Evolutionary conservation across 2,329 filamentous ascomycete genomes (phyloP).

Genomic region (Cercospora sesami): DNA sequence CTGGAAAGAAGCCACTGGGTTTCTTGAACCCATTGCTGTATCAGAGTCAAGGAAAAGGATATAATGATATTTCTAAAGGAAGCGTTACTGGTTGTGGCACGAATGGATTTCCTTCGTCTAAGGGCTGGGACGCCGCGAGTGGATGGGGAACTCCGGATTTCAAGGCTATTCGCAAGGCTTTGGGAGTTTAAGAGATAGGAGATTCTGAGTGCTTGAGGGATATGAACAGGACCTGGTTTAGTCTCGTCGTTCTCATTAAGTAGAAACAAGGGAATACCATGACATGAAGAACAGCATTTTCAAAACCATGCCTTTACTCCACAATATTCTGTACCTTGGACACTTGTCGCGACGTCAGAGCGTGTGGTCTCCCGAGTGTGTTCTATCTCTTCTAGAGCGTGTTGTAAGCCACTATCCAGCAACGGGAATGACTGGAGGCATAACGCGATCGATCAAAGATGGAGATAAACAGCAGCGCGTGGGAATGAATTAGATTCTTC

Average conservation of each 20-base stretch:
- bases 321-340: background rate
- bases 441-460: too few relatives aligned
- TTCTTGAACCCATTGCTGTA: slow-evolving; percentile 65
- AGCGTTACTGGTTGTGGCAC: slow-evolving; percentile 42
- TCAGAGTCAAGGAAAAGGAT: slow-evolving; percentile 46
- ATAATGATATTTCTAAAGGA: slow-evolving; percentile 53
- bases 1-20: slow-evolving; percentile 53
- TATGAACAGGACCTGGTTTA: background rate
- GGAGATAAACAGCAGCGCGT: too few relatives aligned
- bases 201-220: background rate
- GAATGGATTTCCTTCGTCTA: slow-evolving; percentile 29
- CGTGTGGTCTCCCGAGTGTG: background rate
- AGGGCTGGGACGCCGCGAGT: slow-evolving; percentile 33
- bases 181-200: slow-evolving; percentile 16
- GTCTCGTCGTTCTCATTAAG: background rate
- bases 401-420: too few relatives aligned
- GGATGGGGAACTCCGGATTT: slow-evolving; percentile 34
- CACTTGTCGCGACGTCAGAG: background rate
- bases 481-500: background rate
- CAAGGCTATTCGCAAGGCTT: slow-evolving; percentile 20
- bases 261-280: background rate
- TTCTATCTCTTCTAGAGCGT: too few relatives aligned
- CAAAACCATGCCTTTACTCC: background rate
- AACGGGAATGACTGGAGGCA: too few relatives aligned
- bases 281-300: background rate